phyloP scores from a whole-genome alignment of 495 filamentous ascomycete genomes.

The Annulohypoxylon nitens region DNA sequence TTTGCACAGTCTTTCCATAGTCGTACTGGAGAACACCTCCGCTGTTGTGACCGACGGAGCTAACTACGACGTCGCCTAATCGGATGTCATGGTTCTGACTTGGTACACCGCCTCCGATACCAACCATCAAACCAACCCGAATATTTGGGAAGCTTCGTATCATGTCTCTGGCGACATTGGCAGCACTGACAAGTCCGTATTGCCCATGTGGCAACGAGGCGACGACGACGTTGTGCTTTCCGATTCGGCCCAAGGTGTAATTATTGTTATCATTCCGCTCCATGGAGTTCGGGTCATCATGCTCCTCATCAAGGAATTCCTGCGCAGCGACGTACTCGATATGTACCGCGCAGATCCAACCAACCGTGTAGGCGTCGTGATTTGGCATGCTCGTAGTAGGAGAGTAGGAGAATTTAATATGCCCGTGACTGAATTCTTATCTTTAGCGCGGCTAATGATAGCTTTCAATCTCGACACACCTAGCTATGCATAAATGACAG shows the following conservation, averaged over 20 bases:
- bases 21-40: conserved; percentile 53
- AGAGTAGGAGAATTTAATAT: too few species aligned
- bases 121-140: conserved; percentile 61
- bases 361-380: background rate
- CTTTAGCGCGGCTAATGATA: too few species aligned
- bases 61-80: conserved; percentile 50
- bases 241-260: conserved; percentile 55
- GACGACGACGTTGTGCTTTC: conserved; percentile 59
- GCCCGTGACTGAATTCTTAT: too few species aligned
- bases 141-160: conserved; percentile 58
- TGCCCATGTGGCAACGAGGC: conserved; percentile 53
- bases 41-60: conserved; percentile 23
- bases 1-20: conserved; percentile 49
- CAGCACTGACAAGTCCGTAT: conserved; percentile 56
- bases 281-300: conserved; percentile 41
- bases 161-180: conserved; percentile 55
- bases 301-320: conserved; percentile 55
- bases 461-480: too few species aligned
- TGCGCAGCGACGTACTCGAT: conserved; percentile 50
- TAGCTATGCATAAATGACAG: too few species aligned
- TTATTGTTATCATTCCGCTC: conserved; percentile 50
- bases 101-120: conserved; percentile 62
- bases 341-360: conserved; percentile 51
- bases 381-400: background rate
- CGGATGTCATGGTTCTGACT: conserved; percentile 53